Base-by-base conservation (phyloP, 2,329 filamentous ascomycete species). In the Diaporthe destruens region DNA sequence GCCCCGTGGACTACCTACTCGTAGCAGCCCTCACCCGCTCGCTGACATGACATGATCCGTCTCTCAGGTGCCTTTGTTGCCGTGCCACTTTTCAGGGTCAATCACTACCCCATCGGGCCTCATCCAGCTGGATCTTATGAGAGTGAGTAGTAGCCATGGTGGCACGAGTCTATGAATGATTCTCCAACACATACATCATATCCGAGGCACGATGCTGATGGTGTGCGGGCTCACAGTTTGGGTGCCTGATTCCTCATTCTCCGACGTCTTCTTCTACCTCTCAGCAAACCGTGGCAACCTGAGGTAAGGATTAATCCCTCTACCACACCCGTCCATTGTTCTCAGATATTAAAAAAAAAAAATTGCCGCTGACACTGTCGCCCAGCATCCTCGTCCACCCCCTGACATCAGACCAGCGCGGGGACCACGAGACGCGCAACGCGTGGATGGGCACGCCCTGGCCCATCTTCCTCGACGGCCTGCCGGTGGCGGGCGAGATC, bases 91-190 rank as follows among this genome's bases (percentile, higher is more conserved):
- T 76, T 76, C 44, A 77, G 77, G 32, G 80, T 81, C 56, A 81
- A 81, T 44, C 76, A 80, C 25, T 77, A 79, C 56, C 80, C 80
- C 0, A 79, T 78, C n/a, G 80, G 80, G 2, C 80, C 80, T 55
- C 80, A 81, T 69, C 80, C 80, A 1, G 80, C 80, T 18, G 80
- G 80, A 8, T 81, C 79, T 1, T 81, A 81, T 56, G 80, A 81
- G 72, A 80, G 80, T 81, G 65, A 74, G 78, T 77, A 74, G 78
- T 77, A 34, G 54, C 7, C 6, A 11, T 20, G 9, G 1, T n/a
- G 2, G 8, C 1, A 6, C 2, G 18, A 47, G 44, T 6, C 3
- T 2, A 20, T 9, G n/a, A n/a, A n/a, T n/a, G n/a, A n/a, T n/a
- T n/a, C n/a, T n/a, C n/a, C n/a, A n/a, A 29, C 29, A 29, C 29